Evolutionary conservation across 2,329 filamentous ascomycete species (phyloP).

Genomic region (Alternaria hordeiaustralica): DNA sequence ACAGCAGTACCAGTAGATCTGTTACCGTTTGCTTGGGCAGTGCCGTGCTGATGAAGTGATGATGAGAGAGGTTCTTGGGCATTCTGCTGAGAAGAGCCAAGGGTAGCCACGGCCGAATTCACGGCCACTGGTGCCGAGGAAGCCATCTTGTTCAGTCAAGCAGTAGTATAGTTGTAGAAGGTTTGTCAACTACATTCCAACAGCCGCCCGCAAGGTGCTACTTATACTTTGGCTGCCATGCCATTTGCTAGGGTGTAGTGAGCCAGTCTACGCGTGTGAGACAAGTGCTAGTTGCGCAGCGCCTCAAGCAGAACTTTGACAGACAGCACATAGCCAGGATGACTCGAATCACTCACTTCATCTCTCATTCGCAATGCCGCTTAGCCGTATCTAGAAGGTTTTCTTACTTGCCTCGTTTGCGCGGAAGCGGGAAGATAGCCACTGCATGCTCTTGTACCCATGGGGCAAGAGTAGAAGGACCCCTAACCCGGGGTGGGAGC

Average conservation of each 20-base stretch:
- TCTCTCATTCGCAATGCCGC: not conserved
- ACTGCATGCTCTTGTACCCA: not conserved
- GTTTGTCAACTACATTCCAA: not conserved
- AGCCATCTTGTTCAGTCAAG: not conserved
- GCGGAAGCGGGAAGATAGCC: not conserved
- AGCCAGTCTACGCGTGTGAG: not conserved
- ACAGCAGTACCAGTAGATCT: not conserved
- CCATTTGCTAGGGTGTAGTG: not conserved
- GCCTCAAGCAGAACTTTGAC: not conserved
- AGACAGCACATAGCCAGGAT: not conserved
- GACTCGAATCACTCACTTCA: not conserved
- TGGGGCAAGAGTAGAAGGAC: not conserved
- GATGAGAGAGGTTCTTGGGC: not conserved
- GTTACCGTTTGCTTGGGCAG: not conserved
- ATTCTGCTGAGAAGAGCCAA: not conserved
- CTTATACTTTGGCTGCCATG: not conserved
- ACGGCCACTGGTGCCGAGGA: not conserved
- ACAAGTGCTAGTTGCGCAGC: not conserved
- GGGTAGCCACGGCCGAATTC: not conserved
- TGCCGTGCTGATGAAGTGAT: not conserved
- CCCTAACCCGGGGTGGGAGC: not conserved
- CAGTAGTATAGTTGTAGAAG: too few species aligned
- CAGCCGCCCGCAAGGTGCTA: not conserved
- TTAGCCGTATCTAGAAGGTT: not conserved
- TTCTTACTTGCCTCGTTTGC: not conserved